Evolutionary conservation across 2,329 filamentous ascomycete species (phyloP), one percentile per base, ranked within the genome.

Genomic region (Colletotrichum sp.): DNA sequence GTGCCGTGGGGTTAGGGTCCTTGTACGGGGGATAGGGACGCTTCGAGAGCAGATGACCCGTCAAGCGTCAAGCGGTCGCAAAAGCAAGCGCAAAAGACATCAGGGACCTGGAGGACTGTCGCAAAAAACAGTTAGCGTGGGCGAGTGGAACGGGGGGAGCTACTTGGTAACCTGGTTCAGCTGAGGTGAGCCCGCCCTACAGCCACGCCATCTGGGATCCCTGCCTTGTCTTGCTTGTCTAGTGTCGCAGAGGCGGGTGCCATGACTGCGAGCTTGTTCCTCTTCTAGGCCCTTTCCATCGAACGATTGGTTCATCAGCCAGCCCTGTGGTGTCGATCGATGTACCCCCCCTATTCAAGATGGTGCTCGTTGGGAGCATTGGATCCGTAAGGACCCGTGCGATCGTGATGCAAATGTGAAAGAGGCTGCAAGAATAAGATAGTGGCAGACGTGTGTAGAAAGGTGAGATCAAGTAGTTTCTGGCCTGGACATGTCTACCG

Each of bases 161-260:
- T 43, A 6, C 39, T n/a, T 48, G 39, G 39, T 43, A 43, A 75
- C 78, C 79, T 79, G 39, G 77, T 82, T 84, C 83, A 84, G 83
- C 83, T 85, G 83, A 85, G 82, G 82, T 85, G 83, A 84, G 39
- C 39, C 82, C 80, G 39, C 39, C 82, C 80, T 82, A 84, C 79
- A 78, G 78, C 78, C 78, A 81, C 79, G 79, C 81, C 77, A 74
- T 65, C 34, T 68, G 68, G 64, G 69, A 75, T 61, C 79, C 80
- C 72, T 79, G 81, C 74, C 39, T 48, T 48, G 39, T 48, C 39
- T 48, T 48, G 39, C 75, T 72, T 71, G 77, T 39, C 66, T 74
- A 78, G 75, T 64, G 75, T 72, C 61, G 60, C 55, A 61, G 57
- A 67, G 18, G 60, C 67, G 59, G 32, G 39, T 76, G 74, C 36